Evolutionary conservation across 352 stramenopile species (phyloP).

Genomic region (Lagenidium giganteum): DNA sequence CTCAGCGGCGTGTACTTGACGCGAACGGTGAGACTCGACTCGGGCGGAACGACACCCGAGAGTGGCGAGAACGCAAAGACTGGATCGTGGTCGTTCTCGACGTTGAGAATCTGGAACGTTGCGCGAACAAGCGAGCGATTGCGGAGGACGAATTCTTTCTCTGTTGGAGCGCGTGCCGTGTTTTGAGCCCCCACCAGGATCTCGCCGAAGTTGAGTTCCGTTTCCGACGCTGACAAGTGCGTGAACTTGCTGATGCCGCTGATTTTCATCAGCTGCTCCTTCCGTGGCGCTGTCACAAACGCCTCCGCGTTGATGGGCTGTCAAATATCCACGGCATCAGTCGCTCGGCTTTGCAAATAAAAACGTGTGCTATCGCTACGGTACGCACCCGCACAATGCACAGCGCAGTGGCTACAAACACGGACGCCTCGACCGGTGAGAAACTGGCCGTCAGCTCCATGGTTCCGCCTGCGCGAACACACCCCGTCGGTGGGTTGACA

Average conservation of each 20-base stretch:
- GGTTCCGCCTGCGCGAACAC: slow-evolving; percentile 51
- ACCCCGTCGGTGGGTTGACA: slow-evolving; percentile 64
- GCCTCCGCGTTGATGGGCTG: slow-evolving; percentile 24
- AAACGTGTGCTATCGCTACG: slow-evolving; percentile 4
- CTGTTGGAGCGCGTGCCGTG: slow-evolving; percentile 33
- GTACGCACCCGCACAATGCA: slow-evolving; percentile 53
- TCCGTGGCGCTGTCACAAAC: slow-evolving; percentile 13
- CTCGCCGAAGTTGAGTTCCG: slow-evolving; percentile 80
- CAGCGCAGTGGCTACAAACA: slow-evolving; percentile 80
- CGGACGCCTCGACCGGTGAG: slow-evolving; percentile 56
- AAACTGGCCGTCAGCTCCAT: slow-evolving; percentile 77
- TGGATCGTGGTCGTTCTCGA: slow-evolving; percentile 82
- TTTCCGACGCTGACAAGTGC: slow-evolving; percentile 78
- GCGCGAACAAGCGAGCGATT: slow-evolving; percentile 90
- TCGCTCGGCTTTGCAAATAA: no score
- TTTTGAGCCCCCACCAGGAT: slow-evolving; percentile 60
- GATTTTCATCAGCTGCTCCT: slow-evolving; percentile 75
- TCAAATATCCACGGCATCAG: no score
- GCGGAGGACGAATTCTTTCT: slow-evolving; percentile 81
- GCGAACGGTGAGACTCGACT: slow-evolving; percentile 61
- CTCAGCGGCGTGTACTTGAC: slow-evolving; percentile 80
- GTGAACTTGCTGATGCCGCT: slow-evolving; percentile 88
- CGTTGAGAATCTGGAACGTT: slow-evolving; percentile 56
- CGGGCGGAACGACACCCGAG: slow-evolving; percentile 61
- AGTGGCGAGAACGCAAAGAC: slow-evolving; percentile 82